Evolutionary conservation across 2,329 filamentous ascomycete species (phyloP).

Genomic region (Cadophora malorum): DNA sequence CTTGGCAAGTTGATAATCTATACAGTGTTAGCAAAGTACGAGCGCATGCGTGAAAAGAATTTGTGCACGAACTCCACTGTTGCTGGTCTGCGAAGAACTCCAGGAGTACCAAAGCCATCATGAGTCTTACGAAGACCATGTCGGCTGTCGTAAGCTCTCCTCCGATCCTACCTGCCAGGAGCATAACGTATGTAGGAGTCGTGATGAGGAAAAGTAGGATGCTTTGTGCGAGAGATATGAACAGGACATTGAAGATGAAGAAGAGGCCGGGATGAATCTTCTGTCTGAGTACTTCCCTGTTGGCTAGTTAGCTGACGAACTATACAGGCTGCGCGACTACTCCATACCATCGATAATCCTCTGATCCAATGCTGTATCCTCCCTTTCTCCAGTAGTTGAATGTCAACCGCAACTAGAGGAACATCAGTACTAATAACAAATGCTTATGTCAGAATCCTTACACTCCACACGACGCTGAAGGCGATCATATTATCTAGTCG

Average conservation of each 20-base stretch:
- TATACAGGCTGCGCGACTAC: not conserved
- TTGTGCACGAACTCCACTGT: constrained; percentile 75
- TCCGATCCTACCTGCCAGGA: constrained; percentile 73
- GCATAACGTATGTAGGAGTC: constrained; percentile 81
- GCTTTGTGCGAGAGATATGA: constrained; percentile 86
- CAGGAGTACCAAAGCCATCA: constrained; percentile 64
- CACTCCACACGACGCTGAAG: constrained; percentile 80
- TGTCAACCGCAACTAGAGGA: constrained; percentile 73
- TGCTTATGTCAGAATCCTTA: constrained; percentile 51
- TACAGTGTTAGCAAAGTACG: constrained; percentile 11
- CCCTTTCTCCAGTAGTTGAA: constrained; percentile 98
- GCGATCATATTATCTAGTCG: constrained; percentile 75
- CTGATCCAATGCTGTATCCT: constrained; percentile 85
- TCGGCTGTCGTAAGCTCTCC: constrained; percentile 60
- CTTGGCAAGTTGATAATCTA: constrained; percentile 84
- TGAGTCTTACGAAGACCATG: constrained; percentile 58
- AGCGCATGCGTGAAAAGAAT: constrained; percentile 14
- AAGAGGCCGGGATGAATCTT: constrained; percentile 68
- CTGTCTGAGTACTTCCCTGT: constrained; percentile 72
- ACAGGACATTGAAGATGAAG: constrained; percentile 85
- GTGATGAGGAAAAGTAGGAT: constrained; percentile 81
- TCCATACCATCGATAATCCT: constrained; percentile 87
- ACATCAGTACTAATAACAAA: constrained; percentile 22
- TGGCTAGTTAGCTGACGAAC: constrained; percentile 7
- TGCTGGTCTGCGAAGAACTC: constrained; percentile 89